Conservation (phyloP, 1,284 basidiomycete genomes). For the Sporisorium reilianum region DNA sequence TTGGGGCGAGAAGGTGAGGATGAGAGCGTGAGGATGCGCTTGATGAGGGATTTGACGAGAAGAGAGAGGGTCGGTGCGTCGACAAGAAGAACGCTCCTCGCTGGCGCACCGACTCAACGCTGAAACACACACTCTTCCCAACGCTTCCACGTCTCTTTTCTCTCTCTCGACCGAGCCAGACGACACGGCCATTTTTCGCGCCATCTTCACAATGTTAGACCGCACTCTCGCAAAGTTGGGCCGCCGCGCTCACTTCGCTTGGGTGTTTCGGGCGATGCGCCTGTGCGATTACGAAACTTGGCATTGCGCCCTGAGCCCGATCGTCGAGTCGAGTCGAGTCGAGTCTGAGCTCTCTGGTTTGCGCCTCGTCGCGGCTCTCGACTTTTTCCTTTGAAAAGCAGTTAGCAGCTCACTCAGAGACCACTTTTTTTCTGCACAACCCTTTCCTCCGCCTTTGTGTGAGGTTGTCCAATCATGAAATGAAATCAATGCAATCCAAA, state of each 20-base stretch:
- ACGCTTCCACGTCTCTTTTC: constrained; percentile 5
- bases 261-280: not conserved
- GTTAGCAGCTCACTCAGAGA: too few species aligned
- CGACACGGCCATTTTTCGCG: not conserved
- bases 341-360: too few species aligned
- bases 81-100: not conserved
- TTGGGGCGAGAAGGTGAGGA: not conserved
- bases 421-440: too few species aligned
- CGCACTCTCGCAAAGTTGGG: not conserved
- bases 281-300: constrained; percentile 6
- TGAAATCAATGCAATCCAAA: too few species aligned
- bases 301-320: too few species aligned
- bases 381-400: too few species aligned
- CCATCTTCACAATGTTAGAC: not conserved
- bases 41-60: not conserved
- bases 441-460: too few species aligned
- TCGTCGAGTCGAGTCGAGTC: too few species aligned
- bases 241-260: not conserved
- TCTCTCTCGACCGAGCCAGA: not conserved
- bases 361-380: not conserved
- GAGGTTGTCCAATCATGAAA: too few species aligned
- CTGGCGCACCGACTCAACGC: not conserved
- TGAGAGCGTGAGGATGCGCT: not conserved
- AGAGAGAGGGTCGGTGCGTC: not conserved
- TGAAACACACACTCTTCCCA: not conserved